phyloP scores from a whole-genome alignment of 177 flowering plant genomes.

The Tripterygium wilfordii region DNA sequence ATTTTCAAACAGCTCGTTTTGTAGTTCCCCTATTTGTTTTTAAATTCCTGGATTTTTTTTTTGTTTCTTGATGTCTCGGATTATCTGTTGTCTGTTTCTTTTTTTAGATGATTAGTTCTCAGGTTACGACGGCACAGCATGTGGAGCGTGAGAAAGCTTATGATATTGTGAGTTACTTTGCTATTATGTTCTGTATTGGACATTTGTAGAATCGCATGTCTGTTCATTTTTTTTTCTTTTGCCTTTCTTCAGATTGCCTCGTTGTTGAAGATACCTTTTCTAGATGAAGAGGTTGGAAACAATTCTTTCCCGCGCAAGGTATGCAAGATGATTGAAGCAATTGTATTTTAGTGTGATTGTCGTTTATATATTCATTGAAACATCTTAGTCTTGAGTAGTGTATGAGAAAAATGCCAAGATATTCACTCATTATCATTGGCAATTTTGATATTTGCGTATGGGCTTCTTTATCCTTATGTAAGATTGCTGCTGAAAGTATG shows the following conservation, averaged over 20 bases:
- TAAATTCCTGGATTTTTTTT: neutral
- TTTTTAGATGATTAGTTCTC: conserved; percentile 74
- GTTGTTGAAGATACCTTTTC: conserved; percentile 72
- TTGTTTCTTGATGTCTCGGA: neutral
- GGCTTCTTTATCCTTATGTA: too few species aligned
- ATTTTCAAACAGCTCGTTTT: neutral
- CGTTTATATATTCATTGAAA: too few species aligned
- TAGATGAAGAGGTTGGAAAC: conserved; percentile 74
- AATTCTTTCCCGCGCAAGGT: conserved; percentile 78
- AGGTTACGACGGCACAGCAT: conserved; percentile 74
- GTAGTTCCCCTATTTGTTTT: neutral
- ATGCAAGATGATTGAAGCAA: conserved; percentile 3
- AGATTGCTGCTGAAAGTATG: too few species aligned
- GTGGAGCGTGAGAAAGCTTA: conserved; percentile 93
- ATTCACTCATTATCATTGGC: neutral
- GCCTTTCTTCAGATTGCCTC: conserved; percentile 61
- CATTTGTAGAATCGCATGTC: too few species aligned
- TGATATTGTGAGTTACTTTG: conserved; percentile 51
- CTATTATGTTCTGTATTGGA: neutral
- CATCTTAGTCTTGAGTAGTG: too few species aligned
- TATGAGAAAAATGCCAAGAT: neutral
- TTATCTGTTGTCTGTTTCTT: conserved; percentile 8
- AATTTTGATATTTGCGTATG: too few species aligned
- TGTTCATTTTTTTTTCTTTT: neutral
- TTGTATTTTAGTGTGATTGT: too few species aligned